Conservation (phyloP, 2,329 filamentous ascomycete genomes). For the Fusarium coicis region DNA sequence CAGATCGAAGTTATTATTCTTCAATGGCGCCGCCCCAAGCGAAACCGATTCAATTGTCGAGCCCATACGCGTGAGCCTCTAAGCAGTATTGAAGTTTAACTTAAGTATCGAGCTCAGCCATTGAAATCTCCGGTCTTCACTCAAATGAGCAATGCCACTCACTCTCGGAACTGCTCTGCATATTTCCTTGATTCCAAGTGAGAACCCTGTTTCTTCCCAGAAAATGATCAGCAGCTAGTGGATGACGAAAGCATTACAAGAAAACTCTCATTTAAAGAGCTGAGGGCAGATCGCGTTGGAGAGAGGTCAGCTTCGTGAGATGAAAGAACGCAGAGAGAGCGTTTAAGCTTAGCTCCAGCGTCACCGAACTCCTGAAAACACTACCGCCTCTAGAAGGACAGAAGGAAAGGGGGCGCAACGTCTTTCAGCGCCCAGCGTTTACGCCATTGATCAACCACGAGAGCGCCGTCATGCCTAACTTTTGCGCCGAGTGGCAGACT, state of each 20-base stretch:
- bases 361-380: slow-evolving; percentile 26
- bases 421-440: slow-evolving; percentile 19
- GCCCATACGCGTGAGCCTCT: background rate
- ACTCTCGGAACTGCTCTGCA: background rate
- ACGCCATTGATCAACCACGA: slow-evolving; percentile 30
- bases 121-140: background rate
- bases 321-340: slow-evolving; percentile 11
- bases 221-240: slow-evolving; percentile 18
- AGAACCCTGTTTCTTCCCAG: slow-evolving; percentile 12
- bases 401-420: slow-evolving; percentile 38
- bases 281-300: slow-evolving; percentile 14
- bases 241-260: slow-evolving; percentile 23
- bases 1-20: slow-evolving; percentile 5
- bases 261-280: slow-evolving; percentile 5
- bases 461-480: slow-evolving; percentile 29
- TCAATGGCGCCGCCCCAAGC: slow-evolving; percentile 24
- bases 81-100: background rate
- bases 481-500: slow-evolving; percentile 31
- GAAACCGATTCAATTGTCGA: background rate
- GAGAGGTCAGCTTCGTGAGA: slow-evolving; percentile 16
- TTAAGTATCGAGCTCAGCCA: background rate
- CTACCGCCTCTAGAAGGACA: slow-evolving; percentile 25
- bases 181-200: background rate
- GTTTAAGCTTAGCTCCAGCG: slow-evolving; percentile 12
- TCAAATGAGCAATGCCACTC: background rate